phyloP scores from a whole-genome alignment of 352 stramenopile species.

The Phytophthora melonis region DNA sequence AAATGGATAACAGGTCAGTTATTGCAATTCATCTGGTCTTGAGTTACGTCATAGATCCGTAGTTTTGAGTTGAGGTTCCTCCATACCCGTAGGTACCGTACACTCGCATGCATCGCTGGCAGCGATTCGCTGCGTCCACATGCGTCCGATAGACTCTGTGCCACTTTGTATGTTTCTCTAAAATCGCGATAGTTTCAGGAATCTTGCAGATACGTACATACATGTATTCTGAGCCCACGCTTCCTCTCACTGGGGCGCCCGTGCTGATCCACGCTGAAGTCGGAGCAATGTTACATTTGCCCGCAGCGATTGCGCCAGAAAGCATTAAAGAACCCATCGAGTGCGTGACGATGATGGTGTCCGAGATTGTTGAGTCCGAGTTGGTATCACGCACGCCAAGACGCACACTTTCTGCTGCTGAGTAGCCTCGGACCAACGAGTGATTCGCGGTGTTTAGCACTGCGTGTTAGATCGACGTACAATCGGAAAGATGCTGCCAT shows the following conservation, averaged over 20 bases:
- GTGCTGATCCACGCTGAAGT: conserved; percentile 38
- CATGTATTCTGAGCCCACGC: conserved; percentile 41
- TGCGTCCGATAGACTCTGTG: conserved; percentile 32
- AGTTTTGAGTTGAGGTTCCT: no score
- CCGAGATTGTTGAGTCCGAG: conserved; percentile 12
- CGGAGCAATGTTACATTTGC: conserved; percentile 2
- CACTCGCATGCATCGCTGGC: no score
- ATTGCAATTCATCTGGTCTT: background rate
- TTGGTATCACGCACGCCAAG: conserved; percentile 17
- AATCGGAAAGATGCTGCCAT: conserved; percentile 31
- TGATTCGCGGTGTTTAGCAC: conserved; percentile 39
- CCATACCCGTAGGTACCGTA: no score
- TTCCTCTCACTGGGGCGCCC: conserved; percentile 38
- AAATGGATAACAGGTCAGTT: conserved; percentile 1
- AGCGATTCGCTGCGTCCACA: conserved; percentile 33
- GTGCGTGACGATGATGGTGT: conserved; percentile 45
- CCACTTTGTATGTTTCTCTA: conserved; percentile 40
- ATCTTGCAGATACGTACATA: conserved; percentile 21
- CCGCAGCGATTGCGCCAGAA: conserved; percentile 2
- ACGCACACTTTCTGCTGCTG: conserved; percentile 34
- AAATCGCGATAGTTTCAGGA: conserved; percentile 31
- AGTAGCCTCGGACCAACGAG: conserved; percentile 36
- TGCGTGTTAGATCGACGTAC: conserved; percentile 30
- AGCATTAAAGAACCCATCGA: conserved; percentile 43
- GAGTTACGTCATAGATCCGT: background rate